Evolutionary conservation across 2,329 filamentous ascomycete species (phyloP).

Genomic region (Didymosphaeria variabile): DNA sequence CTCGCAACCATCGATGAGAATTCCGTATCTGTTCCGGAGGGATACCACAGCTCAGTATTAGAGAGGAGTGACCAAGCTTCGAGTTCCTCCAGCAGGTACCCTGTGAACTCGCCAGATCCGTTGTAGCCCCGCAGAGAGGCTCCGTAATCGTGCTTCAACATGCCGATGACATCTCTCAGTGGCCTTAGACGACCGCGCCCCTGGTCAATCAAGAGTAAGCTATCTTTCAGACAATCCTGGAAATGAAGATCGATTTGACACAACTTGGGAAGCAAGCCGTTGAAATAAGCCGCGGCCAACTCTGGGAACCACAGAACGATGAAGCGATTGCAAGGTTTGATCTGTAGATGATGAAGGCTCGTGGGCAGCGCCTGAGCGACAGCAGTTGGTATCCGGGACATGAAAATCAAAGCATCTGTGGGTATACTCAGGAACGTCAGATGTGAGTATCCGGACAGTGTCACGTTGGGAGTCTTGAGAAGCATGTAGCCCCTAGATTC

Average conservation of each 20-base stretch:
- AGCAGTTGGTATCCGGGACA: neutral
- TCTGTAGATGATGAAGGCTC: constrained; percentile 15
- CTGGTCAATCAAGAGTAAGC: constrained; percentile 18
- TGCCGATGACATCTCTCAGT: constrained; percentile 10
- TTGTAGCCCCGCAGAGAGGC: constrained; percentile 19
- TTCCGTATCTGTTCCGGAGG: constrained; percentile 11
- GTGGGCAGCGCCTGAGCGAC: constrained; percentile 11
- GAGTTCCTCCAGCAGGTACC: constrained; percentile 15
- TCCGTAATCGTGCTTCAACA: constrained; percentile 12
- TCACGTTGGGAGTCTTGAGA: constrained; percentile 18
- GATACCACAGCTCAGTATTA: constrained; percentile 13
- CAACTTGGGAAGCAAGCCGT: constrained; percentile 14
- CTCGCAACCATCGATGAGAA: constrained; percentile 15
- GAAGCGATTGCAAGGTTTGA: constrained; percentile 26
- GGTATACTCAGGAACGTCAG: constrained; percentile 24
- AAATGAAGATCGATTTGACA: constrained; percentile 25
- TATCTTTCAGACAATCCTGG: constrained; percentile 16
- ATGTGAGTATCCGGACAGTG: constrained; percentile 11
- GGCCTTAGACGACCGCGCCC: constrained; percentile 10
- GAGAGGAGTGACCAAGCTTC: constrained; percentile 16
- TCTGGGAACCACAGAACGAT: constrained; percentile 18
- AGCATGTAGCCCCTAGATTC: constrained; percentile 22
- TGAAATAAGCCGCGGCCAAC: constrained; percentile 10
- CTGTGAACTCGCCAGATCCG: neutral
- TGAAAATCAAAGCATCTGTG: constrained; percentile 22